phyloP scores from a whole-genome alignment of 2,329 filamentous ascomycete species.

The Talaromyces atroroseus region DNA sequence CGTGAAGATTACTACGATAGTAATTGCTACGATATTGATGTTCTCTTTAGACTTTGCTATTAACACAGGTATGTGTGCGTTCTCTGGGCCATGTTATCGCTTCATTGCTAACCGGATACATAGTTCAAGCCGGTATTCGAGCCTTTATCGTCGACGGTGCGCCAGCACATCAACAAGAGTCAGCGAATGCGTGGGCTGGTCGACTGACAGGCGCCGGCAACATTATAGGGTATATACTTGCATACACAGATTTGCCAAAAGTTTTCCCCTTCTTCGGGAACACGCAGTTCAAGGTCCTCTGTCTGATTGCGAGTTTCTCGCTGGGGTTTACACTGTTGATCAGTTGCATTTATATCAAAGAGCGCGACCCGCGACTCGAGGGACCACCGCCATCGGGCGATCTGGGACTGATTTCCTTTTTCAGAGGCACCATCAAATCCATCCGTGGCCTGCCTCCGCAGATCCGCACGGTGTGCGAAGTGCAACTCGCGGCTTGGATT shows the following conservation, averaged over 20 bases:
- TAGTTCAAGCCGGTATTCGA: constrained; percentile 82
- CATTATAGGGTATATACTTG: constrained; percentile 82
- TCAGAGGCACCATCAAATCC: constrained; percentile 68
- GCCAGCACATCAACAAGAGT: constrained; percentile 86
- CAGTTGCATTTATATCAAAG: constrained; percentile 64
- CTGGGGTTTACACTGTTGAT: constrained; percentile 65
- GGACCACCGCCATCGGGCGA: constrained; percentile 55
- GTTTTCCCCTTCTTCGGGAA: constrained; percentile 74
- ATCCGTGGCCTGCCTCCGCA: constrained; percentile 75
- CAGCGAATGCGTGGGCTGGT: constrained; percentile 90
- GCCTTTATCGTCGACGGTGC: constrained; percentile 92
- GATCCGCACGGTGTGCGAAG: constrained; percentile 72
- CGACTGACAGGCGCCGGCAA: constrained; percentile 82
- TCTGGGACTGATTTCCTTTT: constrained; percentile 70
- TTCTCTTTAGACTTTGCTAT: constrained; percentile 92
- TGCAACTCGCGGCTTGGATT: constrained; percentile 85
- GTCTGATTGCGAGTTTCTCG: constrained; percentile 72
- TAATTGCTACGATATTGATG: constrained; percentile 77
- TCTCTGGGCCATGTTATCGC: not conserved
- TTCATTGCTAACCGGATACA: constrained; percentile 7
- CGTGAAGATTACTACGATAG: constrained; percentile 63
- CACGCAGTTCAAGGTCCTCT: constrained; percentile 90
- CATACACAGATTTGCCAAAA: constrained; percentile 72
- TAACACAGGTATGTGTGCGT: constrained; percentile 64
- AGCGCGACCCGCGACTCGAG: constrained; percentile 74